phyloP scores from a whole-genome alignment of 345 rosid genomes.

The Salix viminalis region DNA sequence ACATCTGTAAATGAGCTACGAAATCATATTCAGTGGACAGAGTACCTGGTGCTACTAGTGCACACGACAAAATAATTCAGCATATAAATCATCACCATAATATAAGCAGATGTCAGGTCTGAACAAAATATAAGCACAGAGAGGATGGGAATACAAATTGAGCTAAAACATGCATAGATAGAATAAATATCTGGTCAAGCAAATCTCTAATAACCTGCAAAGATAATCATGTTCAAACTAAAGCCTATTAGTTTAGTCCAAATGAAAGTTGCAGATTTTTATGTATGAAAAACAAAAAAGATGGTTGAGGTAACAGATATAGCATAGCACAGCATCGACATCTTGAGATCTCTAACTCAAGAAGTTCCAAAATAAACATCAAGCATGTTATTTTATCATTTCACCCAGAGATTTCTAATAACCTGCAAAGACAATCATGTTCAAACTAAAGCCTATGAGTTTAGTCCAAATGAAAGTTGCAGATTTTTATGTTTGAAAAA shows the following conservation, averaged over 20 bases:
- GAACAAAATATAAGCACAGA: not conserved
- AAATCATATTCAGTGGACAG: not conserved
- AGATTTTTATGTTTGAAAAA: not conserved
- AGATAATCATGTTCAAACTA: not conserved
- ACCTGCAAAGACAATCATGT: not conserved
- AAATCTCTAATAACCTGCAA: not conserved
- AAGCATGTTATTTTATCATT: not conserved
- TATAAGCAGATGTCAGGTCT: not conserved
- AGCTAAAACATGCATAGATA: not conserved
- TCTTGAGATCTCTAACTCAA: not conserved
- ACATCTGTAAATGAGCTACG: conserved; percentile 46
- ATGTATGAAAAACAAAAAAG: not conserved
- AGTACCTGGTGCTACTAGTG: not conserved
- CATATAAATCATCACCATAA: not conserved
- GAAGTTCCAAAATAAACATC: not conserved
- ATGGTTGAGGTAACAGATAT: not conserved
- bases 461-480: not conserved
- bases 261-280: not conserved
- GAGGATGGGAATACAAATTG: not conserved
- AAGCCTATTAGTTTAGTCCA: not conserved
- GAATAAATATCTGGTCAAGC: not conserved
- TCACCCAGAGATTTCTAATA: not conserved
- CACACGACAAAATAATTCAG: not conserved
- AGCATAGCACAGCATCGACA: not conserved
- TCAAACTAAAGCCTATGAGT: not conserved